Conservation (phyloP, 2,329 filamentous ascomycete species). For the Verruconis gallopava region DNA sequence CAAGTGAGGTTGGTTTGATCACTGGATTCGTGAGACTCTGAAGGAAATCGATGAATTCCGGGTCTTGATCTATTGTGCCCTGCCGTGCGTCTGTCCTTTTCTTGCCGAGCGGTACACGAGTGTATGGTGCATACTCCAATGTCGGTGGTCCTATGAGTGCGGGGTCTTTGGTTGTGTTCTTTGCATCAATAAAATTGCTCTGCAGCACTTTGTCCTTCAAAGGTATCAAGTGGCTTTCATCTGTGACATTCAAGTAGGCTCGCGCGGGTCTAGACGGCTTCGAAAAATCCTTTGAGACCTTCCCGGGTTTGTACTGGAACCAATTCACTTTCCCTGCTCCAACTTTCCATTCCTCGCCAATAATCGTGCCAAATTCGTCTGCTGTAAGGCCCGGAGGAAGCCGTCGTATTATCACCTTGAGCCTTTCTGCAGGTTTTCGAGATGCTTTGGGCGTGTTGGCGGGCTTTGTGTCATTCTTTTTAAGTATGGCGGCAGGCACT, state of each 20-base stretch:
- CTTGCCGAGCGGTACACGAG: slow-evolving; percentile 64
- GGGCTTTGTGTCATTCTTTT: slow-evolving; percentile 16
- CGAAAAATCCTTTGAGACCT: slow-evolving; percentile 75
- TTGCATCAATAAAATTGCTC: slow-evolving; percentile 66
- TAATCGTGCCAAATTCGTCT: slow-evolving; percentile 55
- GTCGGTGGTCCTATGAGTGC: slow-evolving; percentile 66
- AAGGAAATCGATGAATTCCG: slow-evolving; percentile 88
- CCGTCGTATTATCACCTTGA: slow-evolving; percentile 75
- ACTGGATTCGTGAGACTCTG: slow-evolving; percentile 69
- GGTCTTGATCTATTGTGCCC: slow-evolving; percentile 91
- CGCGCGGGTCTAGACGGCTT: slow-evolving; percentile 72
- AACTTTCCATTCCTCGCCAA: slow-evolving; percentile 70
- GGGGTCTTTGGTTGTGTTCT: slow-evolving; percentile 57
- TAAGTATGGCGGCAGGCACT: slow-evolving; percentile 19
- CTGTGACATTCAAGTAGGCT: slow-evolving; percentile 72
- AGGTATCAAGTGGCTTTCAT: slow-evolving; percentile 50
- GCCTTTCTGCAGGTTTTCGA: slow-evolving; percentile 41
- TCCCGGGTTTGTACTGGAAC: slow-evolving; percentile 59
- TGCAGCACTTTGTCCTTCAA: slow-evolving; percentile 60
- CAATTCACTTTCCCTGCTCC: slow-evolving; percentile 79
- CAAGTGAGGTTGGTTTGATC: slow-evolving; percentile 38
- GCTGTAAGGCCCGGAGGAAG: slow-evolving; percentile 77
- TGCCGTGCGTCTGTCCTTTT: slow-evolving; percentile 70
- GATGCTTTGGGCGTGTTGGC: slow-evolving; percentile 15
- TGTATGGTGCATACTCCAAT: slow-evolving; percentile 72